Evolutionary conservation across 108 stramenopile genomes (phyloP), one percentile per base, ranked within the genome.

Genomic region (Cyclotella sp.): DNA sequence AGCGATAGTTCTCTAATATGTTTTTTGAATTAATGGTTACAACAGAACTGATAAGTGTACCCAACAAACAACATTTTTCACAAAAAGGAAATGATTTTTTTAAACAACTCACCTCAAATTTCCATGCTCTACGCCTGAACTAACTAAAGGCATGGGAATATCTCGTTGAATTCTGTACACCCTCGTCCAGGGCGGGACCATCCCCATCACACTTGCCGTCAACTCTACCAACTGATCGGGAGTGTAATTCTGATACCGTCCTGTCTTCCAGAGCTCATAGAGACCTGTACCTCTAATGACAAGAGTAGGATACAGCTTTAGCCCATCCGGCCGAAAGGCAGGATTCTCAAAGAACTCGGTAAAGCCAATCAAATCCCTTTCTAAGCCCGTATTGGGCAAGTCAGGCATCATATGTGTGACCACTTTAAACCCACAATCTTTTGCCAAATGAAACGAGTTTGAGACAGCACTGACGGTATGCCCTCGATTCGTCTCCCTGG

Each of bases 361-460:
- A 81, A 98, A 96, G 6, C 97, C 97, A 52, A 82, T 85, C 53
- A 96, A 70, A 78, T 98, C 98, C 6, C 96, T 83, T 68, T 97
- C 98, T 58, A 86, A 85, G 10, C 96, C 97, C 80, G 88, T 95
- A 84, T 97, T 97, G 46, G 98, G 98, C 46, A 99, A 75, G 81
- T 97, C 97, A 0, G 98, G 98, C 98, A 99, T 99, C 90, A 99
- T 93, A 78, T 99, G 98, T 14, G 92, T 93, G 21, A 97, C 98
- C 41, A 99, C 97, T 85, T 98, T 95, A 91, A 96, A 99, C 5
- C 97, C 97, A 72, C 94, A 96, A 76, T 99, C 97, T 76, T 98
- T 97, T 41, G 95, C 95, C 53, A 98, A 71, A 60, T 93, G 93
- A 78, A 98, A 97, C 43, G 97, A 96, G 79, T 95, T 89, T 57